Evolutionary conservation across 495 filamentous ascomycete genomes (phyloP).

Genomic region (Elasticomyces elasticus): DNA sequence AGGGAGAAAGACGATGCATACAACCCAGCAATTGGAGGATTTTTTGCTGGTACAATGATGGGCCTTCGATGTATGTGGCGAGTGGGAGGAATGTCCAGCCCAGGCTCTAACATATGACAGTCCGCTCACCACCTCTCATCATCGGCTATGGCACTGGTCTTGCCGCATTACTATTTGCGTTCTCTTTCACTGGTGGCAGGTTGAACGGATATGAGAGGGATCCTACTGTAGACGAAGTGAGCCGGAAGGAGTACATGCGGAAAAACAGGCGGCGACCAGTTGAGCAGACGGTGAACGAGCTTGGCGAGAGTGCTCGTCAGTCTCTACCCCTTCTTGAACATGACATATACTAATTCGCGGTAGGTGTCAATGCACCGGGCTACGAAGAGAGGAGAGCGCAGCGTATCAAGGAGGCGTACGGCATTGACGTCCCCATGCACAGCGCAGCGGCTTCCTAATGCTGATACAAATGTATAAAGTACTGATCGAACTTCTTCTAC

Average conservation of each 20-base stretch:
- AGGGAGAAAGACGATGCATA: conserved; percentile 62
- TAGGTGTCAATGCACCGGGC: conserved; percentile 73
- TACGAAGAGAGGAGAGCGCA: conserved; percentile 78
- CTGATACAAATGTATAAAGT: conserved; percentile 6
- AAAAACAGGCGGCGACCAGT: conserved; percentile 64
- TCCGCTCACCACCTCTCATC: conserved; percentile 65
- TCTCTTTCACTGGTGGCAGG: conserved; percentile 66
- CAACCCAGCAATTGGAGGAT: conserved; percentile 63
- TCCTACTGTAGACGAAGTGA: conserved; percentile 62
- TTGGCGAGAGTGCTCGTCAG: conserved; percentile 88
- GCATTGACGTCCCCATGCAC: conserved; percentile 56
- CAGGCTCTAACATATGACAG: conserved; percentile 34
- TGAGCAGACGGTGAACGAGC: conserved; percentile 67
- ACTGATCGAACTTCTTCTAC: neutral
- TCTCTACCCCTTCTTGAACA: no score
- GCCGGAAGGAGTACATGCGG: conserved; percentile 64
- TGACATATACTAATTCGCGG: no score
- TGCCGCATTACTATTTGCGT: conserved; percentile 55
- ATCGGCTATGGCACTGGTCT: conserved; percentile 64
- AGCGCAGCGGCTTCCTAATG: neutral
- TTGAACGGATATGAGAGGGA: conserved; percentile 50
- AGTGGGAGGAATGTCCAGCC: neutral
- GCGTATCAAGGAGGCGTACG: conserved; percentile 82
- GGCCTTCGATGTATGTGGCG: conserved; percentile 48
- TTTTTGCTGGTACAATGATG: conserved; percentile 57